A percentile compares a stretch with the other conserved stretches of the same genome.
Evolutionary conservation across 805 yeast genomes (phyloP).

Genomic region (Nakazawaea pomicola): DNA sequence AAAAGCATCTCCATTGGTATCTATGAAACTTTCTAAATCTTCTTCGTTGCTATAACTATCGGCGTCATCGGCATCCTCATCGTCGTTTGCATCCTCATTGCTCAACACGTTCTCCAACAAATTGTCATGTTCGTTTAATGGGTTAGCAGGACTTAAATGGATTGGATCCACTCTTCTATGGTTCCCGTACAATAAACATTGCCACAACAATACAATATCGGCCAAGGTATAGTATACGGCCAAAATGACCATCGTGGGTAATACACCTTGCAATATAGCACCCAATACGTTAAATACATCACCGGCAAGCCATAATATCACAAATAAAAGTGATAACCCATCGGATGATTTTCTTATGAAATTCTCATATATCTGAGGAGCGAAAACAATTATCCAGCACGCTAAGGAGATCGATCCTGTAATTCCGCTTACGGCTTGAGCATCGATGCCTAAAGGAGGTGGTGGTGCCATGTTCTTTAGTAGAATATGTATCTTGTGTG

Average conservation of each 20-base stretch:
- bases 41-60: constrained; percentile 16
- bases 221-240: constrained; percentile 93
- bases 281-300: constrained; percentile 93
- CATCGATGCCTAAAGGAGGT: constrained; percentile 59
- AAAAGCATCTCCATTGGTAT: constrained; percentile 25
- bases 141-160: constrained; percentile 86
- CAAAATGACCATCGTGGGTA: constrained; percentile 90
- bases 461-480: constrained; percentile 65
- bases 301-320: constrained; percentile 88
- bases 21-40: constrained; percentile 24
- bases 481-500: neutral
- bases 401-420: constrained; percentile 88
- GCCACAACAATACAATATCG: constrained; percentile 77
- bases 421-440: constrained; percentile 72
- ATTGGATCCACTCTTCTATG: constrained; percentile 56
- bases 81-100: constrained; percentile 27
- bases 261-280: constrained; percentile 80
- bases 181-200: constrained; percentile 76
- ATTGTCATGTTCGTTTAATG: constrained; percentile 59
- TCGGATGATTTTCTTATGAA: constrained; percentile 82
- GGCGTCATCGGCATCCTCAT: constrained; percentile 29
- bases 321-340: constrained; percentile 82
- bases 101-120: constrained; percentile 56
- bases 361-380: constrained; percentile 94
- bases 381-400: constrained; percentile 97